Evolutionary conservation across 768 basidiomycete species (phyloP).

Genomic region (Collybia sordida): DNA sequence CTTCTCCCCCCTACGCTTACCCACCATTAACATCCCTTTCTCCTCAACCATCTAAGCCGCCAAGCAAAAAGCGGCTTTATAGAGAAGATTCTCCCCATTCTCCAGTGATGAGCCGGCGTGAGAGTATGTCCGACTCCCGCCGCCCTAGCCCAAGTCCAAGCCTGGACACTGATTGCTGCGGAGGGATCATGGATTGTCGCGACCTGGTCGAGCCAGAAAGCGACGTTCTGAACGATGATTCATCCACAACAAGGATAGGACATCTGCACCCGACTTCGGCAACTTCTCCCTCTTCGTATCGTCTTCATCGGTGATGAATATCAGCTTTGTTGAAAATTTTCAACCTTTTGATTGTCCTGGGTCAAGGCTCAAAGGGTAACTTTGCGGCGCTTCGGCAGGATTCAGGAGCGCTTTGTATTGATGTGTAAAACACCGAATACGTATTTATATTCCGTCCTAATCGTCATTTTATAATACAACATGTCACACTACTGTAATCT

Average conservation of each 20-base stretch:
- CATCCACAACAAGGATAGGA: background rate
- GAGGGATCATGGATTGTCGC: slow-evolving; percentile 49
- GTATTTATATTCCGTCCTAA: too few species aligned
- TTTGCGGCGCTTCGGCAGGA: too few species aligned
- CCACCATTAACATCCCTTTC: slow-evolving; percentile 4
- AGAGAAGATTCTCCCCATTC: slow-evolving; percentile 29
- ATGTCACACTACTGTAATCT: too few species aligned
- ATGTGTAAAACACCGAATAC: too few species aligned
- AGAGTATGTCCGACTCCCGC: slow-evolving; percentile 8
- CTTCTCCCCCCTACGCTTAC: slow-evolving; percentile 17
- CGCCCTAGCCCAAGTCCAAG: slow-evolving; percentile 22
- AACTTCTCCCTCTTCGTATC: too few species aligned
- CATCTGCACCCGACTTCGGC: slow-evolving; percentile 22
- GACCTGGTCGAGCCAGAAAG: slow-evolving; percentile 33
- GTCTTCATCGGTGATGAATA: too few species aligned
- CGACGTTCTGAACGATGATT: slow-evolving; percentile 10
- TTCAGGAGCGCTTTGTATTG: too few species aligned
- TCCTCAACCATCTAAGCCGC: slow-evolving; percentile 3
- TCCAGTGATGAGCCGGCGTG: slow-evolving; percentile 6
- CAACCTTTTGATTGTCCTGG: too few species aligned
- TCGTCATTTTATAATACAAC: too few species aligned
- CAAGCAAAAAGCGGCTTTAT: slow-evolving; percentile 31
- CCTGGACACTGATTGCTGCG: slow-evolving; percentile 44
- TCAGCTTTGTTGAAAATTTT: too few species aligned
- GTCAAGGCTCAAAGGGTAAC: too few species aligned